These are phyloP conservation scores for Ajuga reptans DNA, from an alignment of 305 asterid species.

Conservation along the genomic window DNA sequence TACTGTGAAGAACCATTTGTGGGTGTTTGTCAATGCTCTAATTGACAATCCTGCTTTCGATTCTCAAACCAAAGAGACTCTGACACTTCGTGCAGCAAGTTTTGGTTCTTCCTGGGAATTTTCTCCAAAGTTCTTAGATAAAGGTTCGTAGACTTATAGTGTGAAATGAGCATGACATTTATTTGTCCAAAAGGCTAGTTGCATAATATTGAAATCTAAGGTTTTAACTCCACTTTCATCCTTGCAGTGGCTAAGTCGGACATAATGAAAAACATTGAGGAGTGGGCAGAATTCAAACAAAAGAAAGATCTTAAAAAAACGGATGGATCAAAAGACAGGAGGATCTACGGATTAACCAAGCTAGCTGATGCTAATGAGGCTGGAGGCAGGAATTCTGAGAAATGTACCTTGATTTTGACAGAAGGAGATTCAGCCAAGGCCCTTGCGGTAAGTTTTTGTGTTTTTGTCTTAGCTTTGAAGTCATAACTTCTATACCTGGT, in stretches of 20 bases:
- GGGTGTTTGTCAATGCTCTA: constrained; percentile 97
- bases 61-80: constrained; percentile 95
- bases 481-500: not conserved
- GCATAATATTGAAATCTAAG: not conserved
- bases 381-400: constrained; percentile 71
- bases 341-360: constrained; percentile 59
- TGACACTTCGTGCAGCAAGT: constrained; percentile 79
- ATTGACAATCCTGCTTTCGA: constrained; percentile 98
- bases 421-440: constrained; percentile 99
- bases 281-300: constrained; percentile 90
- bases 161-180: not conserved
- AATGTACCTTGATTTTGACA: constrained; percentile 87
- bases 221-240: constrained; percentile 9
- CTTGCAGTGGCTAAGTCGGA: constrained; percentile 78
- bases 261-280: constrained; percentile 67
- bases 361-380: constrained; percentile 89
- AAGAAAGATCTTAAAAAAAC: constrained; percentile 86
- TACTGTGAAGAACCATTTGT: constrained; percentile 72
- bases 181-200: constrained; percentile 4
- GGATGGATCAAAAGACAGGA: constrained; percentile 65
- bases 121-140: constrained; percentile 60
- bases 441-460: constrained; percentile 64
- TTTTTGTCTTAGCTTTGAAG: not conserved
- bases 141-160: constrained; percentile 37
- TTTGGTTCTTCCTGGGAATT: constrained; percentile 89